Conservation (phyloP, 73 alveolate species). For the Symbiodinium natans region DNA sequence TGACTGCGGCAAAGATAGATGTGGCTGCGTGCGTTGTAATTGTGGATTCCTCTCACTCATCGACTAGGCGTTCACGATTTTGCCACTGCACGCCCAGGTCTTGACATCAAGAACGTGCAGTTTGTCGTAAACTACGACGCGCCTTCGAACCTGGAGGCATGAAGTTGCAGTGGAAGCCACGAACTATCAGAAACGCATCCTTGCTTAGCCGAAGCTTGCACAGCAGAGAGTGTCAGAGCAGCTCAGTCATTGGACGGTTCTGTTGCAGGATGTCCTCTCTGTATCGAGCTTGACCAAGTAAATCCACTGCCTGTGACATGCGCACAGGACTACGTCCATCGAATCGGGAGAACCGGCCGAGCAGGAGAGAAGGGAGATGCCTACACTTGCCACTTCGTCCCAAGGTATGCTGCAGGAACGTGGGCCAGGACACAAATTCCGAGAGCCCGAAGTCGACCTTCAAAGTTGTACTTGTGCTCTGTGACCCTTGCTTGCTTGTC, state of each 20-base stretch:
- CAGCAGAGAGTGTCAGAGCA: neutral
- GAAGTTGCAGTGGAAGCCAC: neutral
- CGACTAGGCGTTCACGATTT: too few species aligned
- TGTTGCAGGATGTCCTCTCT: neutral
- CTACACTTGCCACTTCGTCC: constrained; percentile 37
- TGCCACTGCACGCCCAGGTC: too few species aligned
- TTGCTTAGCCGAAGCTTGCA: neutral
- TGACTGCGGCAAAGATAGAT: too few species aligned
- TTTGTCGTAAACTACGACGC: constrained; percentile 69
- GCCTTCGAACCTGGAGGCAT: constrained; percentile 64
- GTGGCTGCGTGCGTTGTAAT: too few species aligned
- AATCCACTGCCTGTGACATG: neutral
- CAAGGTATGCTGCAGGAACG: too few species aligned
- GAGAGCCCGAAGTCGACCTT: too few species aligned
- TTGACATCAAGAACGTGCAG: constrained; percentile 82
- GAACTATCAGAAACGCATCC: neutral
- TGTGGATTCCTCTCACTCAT: too few species aligned
- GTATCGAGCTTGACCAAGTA: neutral
- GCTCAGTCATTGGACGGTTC: neutral
- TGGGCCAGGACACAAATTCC: too few species aligned
- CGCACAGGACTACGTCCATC: constrained; percentile 69
- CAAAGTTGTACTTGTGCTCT: too few species aligned
- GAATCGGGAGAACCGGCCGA: constrained; percentile 79
- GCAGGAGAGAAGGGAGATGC: constrained; percentile 89
- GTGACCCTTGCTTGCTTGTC: too few species aligned